A percentile compares a stretch with the other conserved stretches of the same genome.
Evolutionary conservation across 176 grass and related monocot species (phyloP).

Genomic region (Neostapfia colusana): DNA sequence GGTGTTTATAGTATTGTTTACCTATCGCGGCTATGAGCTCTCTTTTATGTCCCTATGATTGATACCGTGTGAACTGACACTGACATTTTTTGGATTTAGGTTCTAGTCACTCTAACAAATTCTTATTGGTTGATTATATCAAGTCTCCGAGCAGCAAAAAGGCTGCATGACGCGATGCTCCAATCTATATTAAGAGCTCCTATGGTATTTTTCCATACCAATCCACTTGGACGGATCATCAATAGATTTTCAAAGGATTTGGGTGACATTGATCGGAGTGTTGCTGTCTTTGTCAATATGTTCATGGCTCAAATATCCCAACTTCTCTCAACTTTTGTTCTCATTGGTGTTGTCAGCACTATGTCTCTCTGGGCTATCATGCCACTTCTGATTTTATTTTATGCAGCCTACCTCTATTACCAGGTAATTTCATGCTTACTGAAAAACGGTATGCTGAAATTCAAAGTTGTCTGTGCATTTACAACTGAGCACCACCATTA

Average conservation of each 20-base stretch:
- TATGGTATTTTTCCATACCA: constrained; percentile 98
- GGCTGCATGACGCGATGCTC: constrained; percentile 91
- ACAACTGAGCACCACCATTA: constrained; percentile 13
- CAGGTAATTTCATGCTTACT: constrained; percentile 63
- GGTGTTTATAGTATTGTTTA: constrained; percentile 46
- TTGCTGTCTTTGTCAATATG: constrained; percentile 90
- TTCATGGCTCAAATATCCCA: constrained; percentile 95
- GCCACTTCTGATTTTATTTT: constrained; percentile 97
- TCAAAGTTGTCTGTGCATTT: constrained; percentile 8
- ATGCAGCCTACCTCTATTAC: constrained; percentile 91
- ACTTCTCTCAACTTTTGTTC: constrained; percentile 91
- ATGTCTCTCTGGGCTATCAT: constrained; percentile 97
- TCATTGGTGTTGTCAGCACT: constrained; percentile 94
- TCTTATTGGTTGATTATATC: constrained; percentile 87
- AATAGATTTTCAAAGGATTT: constrained; percentile 98
- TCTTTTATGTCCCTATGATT: neutral
- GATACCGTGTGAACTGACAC: constrained; percentile 11
- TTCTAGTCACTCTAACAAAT: constrained; percentile 75
- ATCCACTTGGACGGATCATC: constrained; percentile 97
- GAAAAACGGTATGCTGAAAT: neutral
- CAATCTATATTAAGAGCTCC: constrained; percentile 95
- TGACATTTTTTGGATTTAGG: constrained; percentile 41
- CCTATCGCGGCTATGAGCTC: neutral
- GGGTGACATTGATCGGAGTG: constrained; percentile 83
- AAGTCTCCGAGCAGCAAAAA: constrained; percentile 82